Conservation (phyloP, 2,329 filamentous ascomycete species). For the Pseudocercospora eumusae region DNA sequence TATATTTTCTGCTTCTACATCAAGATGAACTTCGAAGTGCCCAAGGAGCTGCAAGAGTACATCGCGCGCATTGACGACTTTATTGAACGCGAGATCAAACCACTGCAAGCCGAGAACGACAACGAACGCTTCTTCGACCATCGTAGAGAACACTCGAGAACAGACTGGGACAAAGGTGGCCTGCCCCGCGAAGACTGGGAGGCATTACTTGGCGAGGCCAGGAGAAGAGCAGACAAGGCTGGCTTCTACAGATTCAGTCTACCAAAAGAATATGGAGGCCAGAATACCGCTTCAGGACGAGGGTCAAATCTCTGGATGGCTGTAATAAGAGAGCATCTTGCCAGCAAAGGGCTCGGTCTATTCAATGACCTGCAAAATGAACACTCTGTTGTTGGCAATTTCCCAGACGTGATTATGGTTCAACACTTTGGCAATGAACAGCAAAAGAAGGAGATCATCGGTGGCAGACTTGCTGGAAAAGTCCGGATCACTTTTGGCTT, state of each 20-base stretch:
- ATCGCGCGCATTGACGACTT: conserved; percentile 58
- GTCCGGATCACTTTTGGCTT: conserved; percentile 63
- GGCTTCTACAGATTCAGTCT: conserved; percentile 63
- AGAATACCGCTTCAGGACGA: conserved; percentile 46
- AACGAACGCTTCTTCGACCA: conserved; percentile 68
- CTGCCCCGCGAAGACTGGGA: conserved; percentile 63
- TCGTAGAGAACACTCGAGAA: conserved; percentile 62
- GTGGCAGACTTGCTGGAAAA: conserved; percentile 54
- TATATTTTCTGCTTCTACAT: neutral
- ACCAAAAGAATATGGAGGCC: conserved; percentile 58
- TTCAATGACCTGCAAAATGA: conserved; percentile 67
- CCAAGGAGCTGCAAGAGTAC: conserved; percentile 52
- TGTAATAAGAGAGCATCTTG: conserved; percentile 61
- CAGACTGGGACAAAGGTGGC: conserved; percentile 60
- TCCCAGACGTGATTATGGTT: conserved; percentile 64
- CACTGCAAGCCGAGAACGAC: conserved; percentile 57
- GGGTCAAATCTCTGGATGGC: conserved; percentile 64
- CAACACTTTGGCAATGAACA: conserved; percentile 59
- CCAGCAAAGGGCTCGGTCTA: conserved; percentile 60
- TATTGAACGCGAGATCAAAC: conserved; percentile 56
- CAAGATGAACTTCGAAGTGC: conserved; percentile 59
- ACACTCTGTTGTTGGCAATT: conserved; percentile 64
- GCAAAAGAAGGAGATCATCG: conserved; percentile 58
- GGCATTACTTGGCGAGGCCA: conserved; percentile 53
- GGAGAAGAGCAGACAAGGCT: conserved; percentile 57